Evolutionary conservation across 2,329 filamentous ascomycete genomes (phyloP).

Genomic region (Cercospora sp.): DNA sequence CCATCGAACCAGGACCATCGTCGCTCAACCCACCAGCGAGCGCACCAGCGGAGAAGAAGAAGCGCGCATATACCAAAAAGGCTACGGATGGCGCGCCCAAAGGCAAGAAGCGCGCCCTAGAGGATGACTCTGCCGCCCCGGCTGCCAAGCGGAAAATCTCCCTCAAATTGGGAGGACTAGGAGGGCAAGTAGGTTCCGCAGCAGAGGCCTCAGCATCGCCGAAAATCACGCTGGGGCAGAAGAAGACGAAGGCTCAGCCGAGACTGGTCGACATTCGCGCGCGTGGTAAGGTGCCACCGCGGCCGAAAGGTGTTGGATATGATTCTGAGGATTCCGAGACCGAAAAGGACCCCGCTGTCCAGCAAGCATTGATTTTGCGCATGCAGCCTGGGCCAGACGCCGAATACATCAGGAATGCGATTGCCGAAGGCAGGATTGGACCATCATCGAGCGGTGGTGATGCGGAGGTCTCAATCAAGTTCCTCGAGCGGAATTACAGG

Average conservation of each 20-base stretch:
- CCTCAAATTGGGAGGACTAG: constrained; percentile 35
- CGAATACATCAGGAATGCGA: constrained; percentile 74
- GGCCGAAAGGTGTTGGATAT: constrained; percentile 80
- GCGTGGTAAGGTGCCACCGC: constrained; percentile 28
- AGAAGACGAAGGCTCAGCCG: constrained; percentile 26
- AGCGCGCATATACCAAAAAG: constrained; percentile 48
- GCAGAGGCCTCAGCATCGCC: constrained; percentile 5
- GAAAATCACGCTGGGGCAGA: constrained; percentile 56
- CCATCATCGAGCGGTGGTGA: constrained; percentile 63
- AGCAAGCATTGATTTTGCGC: constrained; percentile 85
- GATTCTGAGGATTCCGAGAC: constrained; percentile 93
- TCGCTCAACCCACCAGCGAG: constrained; percentile 36
- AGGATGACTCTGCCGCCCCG: constrained; percentile 37
- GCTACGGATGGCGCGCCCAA: constrained; percentile 29
- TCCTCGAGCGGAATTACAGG: constrained; percentile 71
- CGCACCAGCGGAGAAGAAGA: constrained; percentile 33
- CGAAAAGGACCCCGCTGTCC: constrained; percentile 82
- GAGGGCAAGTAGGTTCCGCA: background rate
- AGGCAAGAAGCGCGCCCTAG: constrained; percentile 39
- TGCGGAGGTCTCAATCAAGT: constrained; percentile 79
- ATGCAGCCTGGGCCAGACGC: constrained; percentile 85
- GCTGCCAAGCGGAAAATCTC: constrained; percentile 38
- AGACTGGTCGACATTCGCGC: constrained; percentile 28
- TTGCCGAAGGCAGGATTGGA: constrained; percentile 71
- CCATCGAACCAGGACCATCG: constrained; percentile 29